Evolutionary conservation across 73 alveolate species (phyloP).

Genomic region (Durusdinium trenchii): DNA sequence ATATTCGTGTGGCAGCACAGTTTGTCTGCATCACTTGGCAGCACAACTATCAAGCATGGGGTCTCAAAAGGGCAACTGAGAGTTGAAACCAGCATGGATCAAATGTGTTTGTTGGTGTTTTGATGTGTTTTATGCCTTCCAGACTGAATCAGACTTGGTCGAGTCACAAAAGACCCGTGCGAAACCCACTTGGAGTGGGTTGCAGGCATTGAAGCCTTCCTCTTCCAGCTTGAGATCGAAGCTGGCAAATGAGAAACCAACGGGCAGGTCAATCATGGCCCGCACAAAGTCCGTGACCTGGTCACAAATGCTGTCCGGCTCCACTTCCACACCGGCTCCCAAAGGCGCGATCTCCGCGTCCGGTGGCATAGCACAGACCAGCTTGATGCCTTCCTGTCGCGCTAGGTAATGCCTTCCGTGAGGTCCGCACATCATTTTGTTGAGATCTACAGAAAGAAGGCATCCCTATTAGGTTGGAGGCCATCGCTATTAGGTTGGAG

Average conservation of each 20-base stretch:
- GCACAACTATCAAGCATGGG: too few species aligned
- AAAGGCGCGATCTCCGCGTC: constrained; percentile 42
- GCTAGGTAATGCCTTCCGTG: too few species aligned
- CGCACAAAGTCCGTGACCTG: constrained; percentile 74
- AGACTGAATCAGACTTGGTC: neutral
- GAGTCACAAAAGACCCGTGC: constrained; percentile 58
- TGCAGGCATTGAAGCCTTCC: constrained; percentile 87
- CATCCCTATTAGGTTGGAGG: too few species aligned
- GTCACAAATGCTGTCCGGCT: constrained; percentile 1
- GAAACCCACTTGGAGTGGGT: constrained; percentile 72
- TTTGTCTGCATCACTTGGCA: too few species aligned
- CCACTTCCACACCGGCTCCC: constrained; percentile 38
- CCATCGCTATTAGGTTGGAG: too few species aligned
- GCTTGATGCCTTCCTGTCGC: constrained; percentile 56
- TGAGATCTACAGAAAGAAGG: too few species aligned
- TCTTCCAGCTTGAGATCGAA: neutral
- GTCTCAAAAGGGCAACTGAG: too few species aligned
- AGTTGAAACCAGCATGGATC: too few species aligned
- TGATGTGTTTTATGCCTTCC: too few species aligned
- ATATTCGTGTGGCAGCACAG: too few species aligned
- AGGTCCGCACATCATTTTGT: too few species aligned
- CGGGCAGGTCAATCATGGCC: constrained; percentile 42
- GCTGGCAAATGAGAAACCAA: constrained; percentile 13
- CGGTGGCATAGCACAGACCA: neutral
- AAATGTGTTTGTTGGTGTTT: too few species aligned